A percentile compares a stretch with the other conserved stretches of the same genome.
phyloP scores from a whole-genome alignment of 1,284 basidiomycete species.

The Butyriboletus regius region DNA sequence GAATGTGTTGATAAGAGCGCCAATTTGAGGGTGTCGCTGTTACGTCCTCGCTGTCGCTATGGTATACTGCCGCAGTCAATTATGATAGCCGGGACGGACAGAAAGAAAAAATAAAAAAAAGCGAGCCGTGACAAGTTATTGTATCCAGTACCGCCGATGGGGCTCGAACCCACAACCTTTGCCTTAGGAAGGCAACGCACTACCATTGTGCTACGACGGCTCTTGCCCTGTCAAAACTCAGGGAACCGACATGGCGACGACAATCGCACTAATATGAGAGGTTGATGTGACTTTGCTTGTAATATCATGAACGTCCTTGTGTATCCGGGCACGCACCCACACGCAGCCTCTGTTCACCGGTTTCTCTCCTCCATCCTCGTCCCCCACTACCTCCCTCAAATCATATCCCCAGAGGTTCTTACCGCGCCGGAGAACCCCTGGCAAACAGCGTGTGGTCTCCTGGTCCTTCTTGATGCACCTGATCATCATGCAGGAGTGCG shows the following conservation, averaged over 20 bases:
- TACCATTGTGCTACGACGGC: slow-evolving; percentile 38
- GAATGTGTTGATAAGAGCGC: background rate
- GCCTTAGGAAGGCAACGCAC: slow-evolving; percentile 38
- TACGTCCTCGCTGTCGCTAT: background rate
- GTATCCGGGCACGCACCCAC: slow-evolving; percentile 64
- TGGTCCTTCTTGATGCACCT: slow-evolving; percentile 64
- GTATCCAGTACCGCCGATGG: slow-evolving; percentile 34
- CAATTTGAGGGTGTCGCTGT: background rate
- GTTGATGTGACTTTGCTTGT: background rate
- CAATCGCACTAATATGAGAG: background rate
- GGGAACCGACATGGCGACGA: background rate
- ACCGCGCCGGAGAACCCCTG: slow-evolving; percentile 58
- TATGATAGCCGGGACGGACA: no score
- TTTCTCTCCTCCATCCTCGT: slow-evolving; percentile 54
- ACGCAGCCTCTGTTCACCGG: slow-evolving; percentile 51
- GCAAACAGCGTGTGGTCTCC: slow-evolving; percentile 64
- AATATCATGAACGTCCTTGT: slow-evolving; percentile 68
- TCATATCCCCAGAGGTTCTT: slow-evolving; percentile 53
- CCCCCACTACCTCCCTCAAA: slow-evolving; percentile 73
- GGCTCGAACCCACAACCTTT: slow-evolving; percentile 38
- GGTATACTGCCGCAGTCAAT: no score
- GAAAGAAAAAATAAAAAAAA: slow-evolving; percentile 12
- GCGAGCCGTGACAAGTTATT: slow-evolving; percentile 20
- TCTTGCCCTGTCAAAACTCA: background rate
- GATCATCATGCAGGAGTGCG: slow-evolving; percentile 47